phyloP scores from a whole-genome alignment of 345 rosid genomes.

The Camelina hispida region DNA sequence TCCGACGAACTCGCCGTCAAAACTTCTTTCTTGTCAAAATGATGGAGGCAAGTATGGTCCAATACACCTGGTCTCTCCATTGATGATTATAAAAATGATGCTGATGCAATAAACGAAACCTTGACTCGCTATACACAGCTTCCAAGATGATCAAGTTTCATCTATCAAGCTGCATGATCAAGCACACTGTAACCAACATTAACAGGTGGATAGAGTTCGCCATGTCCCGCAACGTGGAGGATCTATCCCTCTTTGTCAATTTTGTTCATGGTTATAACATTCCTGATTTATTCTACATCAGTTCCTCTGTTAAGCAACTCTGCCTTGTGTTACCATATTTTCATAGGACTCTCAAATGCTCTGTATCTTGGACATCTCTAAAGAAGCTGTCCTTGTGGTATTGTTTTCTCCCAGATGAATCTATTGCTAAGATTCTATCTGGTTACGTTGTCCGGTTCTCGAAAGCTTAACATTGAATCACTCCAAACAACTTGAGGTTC shows the following conservation, averaged over 20 bases:
- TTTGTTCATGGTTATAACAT: not conserved
- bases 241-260: not conserved
- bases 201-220: not conserved
- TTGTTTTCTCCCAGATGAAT: not conserved
- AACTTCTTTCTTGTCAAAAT: not conserved
- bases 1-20: not conserved
- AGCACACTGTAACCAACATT: not conserved
- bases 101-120: not conserved
- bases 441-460: not conserved
- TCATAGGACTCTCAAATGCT: no score
- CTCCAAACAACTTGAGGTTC: not conserved
- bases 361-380: no score
- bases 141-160: not conserved
- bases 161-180: not conserved
- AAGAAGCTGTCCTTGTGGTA: not conserved
- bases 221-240: not conserved
- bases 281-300: not conserved
- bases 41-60: not conserved
- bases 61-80: not conserved
- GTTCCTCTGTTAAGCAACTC: not conserved
- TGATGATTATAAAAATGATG: not conserved
- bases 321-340: not conserved
- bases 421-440: not conserved
- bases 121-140: not conserved
- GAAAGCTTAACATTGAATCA: not conserved